Percentiles rank a stretch among this genome's conserved stretches.
These are phyloP conservation scores for Dactylellina haptotyla DNA, from an alignment of 2,329 filamentous ascomycete species.

Conservation along the genomic window DNA sequence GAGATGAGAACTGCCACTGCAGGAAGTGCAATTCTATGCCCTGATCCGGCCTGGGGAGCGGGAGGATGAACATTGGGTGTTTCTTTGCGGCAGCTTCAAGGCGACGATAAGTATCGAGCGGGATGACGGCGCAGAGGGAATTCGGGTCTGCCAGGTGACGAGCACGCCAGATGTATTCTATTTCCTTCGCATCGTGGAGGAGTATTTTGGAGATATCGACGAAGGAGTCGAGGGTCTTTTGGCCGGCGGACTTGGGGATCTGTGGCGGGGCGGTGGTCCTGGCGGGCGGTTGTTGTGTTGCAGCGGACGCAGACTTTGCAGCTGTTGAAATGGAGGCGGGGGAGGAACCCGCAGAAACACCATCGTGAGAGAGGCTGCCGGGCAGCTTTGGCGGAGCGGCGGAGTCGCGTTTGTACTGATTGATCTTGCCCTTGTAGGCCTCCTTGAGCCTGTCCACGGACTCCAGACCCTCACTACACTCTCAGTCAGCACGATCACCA, in stretches of 20 bases:
- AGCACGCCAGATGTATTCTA: constrained; percentile 88
- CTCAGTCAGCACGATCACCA: constrained; percentile 9
- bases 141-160: constrained; percentile 78
- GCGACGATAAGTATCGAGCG: constrained; percentile 75
- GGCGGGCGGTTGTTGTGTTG: constrained; percentile 57
- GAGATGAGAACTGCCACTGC: constrained; percentile 90
- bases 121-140: constrained; percentile 85
- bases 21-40: constrained; percentile 95
- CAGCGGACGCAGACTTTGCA: constrained; percentile 55
- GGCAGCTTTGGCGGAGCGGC: constrained; percentile 65
- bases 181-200: constrained; percentile 75
- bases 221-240: constrained; percentile 73
- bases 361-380: constrained; percentile 38
- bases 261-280: constrained; percentile 61
- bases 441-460: constrained; percentile 80
- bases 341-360: constrained; percentile 43
- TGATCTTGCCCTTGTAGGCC: constrained; percentile 86
- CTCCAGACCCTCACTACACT: constrained; percentile 68
- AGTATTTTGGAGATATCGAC: constrained; percentile 83
- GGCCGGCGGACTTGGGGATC: constrained; percentile 61
- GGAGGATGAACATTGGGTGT: constrained; percentile 90
- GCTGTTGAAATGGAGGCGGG: constrained; percentile 52
- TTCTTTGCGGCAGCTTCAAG: constrained; percentile 77
- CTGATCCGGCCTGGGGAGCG: constrained; percentile 74
- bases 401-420: constrained; percentile 74